phyloP scores from a whole-genome alignment of 345 rosid species.

The Camelina neglecta region DNA sequence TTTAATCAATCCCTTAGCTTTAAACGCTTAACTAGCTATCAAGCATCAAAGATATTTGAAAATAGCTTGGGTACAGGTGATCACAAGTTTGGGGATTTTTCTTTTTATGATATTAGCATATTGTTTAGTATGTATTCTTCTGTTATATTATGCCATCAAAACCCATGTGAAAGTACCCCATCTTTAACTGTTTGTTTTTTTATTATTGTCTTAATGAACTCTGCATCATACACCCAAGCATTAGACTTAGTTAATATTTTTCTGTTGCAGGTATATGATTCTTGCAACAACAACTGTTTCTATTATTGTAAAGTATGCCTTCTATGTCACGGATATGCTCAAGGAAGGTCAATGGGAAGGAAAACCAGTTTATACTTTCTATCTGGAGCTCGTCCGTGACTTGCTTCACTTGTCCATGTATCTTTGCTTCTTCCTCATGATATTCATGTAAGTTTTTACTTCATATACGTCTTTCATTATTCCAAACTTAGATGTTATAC shows the following conservation, averaged over 20 bases:
- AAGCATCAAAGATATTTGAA: neutral
- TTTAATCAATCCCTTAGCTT: neutral
- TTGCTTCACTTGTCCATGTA: conserved; percentile 96
- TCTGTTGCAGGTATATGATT: conserved; percentile 80
- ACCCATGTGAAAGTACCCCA: neutral
- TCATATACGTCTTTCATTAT: conserved; percentile 6
- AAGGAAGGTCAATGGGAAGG: conserved; percentile 99
- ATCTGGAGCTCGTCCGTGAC: conserved; percentile 92
- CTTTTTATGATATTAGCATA: neutral
- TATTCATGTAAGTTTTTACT: conserved; percentile 77
- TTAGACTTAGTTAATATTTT: conserved; percentile 16
- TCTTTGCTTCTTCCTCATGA: conserved; percentile 93
- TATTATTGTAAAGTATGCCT: conserved; percentile 78
- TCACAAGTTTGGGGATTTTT: neutral
- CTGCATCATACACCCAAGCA: neutral
- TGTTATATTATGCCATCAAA: neutral
- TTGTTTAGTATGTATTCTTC: conserved; percentile 2
- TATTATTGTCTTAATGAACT: neutral
- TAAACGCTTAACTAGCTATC: neutral
- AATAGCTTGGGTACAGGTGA: neutral
- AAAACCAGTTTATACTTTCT: conserved; percentile 90
- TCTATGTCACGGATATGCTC: conserved; percentile 88
- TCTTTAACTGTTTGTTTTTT: neutral
- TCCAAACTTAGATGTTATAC: conserved; percentile 11
- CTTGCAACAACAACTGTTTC: conserved; percentile 89